phyloP scores from a whole-genome alignment of 2,329 filamentous ascomycete species.

The Dactylonectria macrodidyma region DNA sequence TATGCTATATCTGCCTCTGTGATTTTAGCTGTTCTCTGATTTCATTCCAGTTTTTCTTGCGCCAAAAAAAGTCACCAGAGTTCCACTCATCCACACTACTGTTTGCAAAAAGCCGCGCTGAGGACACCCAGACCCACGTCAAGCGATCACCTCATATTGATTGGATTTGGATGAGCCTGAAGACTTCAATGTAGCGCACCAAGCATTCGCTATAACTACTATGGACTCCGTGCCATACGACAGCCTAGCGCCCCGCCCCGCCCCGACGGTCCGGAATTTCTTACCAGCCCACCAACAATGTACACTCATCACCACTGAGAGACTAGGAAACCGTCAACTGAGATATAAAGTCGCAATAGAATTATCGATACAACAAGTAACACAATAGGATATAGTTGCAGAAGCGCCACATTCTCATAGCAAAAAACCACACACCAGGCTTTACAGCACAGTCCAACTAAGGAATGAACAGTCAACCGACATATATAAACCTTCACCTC shows the following conservation, averaged over 20 bases:
- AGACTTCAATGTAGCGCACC: constrained; percentile 9
- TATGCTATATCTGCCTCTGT: too few species aligned
- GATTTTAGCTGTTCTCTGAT: too few species aligned
- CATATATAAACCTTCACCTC: background rate
- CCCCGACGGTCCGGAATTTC: constrained; percentile 27
- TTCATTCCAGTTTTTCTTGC: too few species aligned
- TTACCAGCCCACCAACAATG: background rate
- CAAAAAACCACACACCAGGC: background rate
- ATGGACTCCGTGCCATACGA: background rate
- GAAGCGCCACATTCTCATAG: constrained; percentile 3
- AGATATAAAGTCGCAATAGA: background rate
- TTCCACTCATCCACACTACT: constrained; percentile 34
- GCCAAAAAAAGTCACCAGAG: background rate
- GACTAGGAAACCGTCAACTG: background rate
- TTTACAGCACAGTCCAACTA: background rate
- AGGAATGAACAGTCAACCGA: background rate
- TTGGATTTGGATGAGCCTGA: constrained; percentile 34
- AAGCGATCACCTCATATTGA: constrained; percentile 46
- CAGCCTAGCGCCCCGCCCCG: constrained; percentile 19
- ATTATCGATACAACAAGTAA: constrained; percentile 11
- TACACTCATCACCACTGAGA: background rate
- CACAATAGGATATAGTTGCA: constrained; percentile 22
- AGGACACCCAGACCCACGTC: constrained; percentile 34
- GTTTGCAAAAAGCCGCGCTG: constrained; percentile 20
- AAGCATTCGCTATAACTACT: constrained; percentile 17